A percentile compares a stretch with the other conserved stretches of the same genome.
These are phyloP conservation scores for Fusarium secorum DNA, from an alignment of 2,329 filamentous ascomycete species.

Conservation along the genomic window DNA sequence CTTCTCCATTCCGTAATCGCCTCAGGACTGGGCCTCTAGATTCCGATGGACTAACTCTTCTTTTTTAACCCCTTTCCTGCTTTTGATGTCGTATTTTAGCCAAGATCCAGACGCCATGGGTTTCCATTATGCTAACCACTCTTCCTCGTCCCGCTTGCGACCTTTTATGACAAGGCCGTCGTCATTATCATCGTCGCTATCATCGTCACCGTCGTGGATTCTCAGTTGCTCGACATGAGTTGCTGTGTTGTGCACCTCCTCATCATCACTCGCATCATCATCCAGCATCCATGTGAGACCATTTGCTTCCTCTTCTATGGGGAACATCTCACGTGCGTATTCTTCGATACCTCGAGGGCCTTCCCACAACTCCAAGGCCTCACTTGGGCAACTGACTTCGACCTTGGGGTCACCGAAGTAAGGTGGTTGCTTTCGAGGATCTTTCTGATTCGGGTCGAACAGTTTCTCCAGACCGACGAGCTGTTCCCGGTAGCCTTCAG, in stretches of 20 bases:
- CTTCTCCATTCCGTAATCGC: constrained; percentile 27
- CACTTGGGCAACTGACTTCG: constrained; percentile 71
- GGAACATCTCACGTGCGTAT: constrained; percentile 93
- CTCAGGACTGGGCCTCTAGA: constrained; percentile 17
- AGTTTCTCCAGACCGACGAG: constrained; percentile 74
- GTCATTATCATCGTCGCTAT: constrained; percentile 62
- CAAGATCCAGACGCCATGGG: neutral
- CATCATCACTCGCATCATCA: constrained; percentile 54
- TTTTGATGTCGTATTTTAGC: constrained; percentile 21
- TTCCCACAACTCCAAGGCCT: constrained; percentile 87
- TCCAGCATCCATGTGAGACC: constrained; percentile 90
- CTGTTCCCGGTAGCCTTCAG: constrained; percentile 87
- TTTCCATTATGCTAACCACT: constrained; percentile 61
- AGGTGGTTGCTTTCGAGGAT: constrained; percentile 65
- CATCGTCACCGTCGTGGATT: constrained; percentile 53
- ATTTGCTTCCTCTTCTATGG: constrained; percentile 92
- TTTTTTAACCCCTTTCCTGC: constrained; percentile 16
- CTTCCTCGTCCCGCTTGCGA: constrained; percentile 64
- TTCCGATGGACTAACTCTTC: constrained; percentile 27
- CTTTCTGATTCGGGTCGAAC: constrained; percentile 59
- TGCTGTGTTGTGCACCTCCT: constrained; percentile 47
- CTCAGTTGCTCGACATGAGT: constrained; percentile 50
- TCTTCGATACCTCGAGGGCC: constrained; percentile 90
- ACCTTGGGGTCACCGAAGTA: constrained; percentile 68
- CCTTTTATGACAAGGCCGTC: constrained; percentile 67